A percentile compares a stretch with the other conserved stretches of the same genome.
Evolutionary conservation across 1,284 basidiomycete genomes (phyloP).

Genomic region (Salmacisia buchloeana): DNA sequence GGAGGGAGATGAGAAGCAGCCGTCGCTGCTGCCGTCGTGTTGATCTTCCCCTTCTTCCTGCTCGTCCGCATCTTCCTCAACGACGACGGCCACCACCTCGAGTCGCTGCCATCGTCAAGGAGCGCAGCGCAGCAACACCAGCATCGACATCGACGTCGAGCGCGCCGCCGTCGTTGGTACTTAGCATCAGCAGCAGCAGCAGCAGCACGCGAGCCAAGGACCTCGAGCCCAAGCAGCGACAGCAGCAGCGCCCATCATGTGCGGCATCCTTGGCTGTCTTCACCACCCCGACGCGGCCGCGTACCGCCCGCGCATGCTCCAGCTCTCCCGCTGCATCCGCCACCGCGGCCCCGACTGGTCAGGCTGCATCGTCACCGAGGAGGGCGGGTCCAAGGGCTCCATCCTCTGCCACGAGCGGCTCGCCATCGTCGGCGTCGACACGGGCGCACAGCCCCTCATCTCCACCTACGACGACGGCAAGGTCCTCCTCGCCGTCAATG

Average conservation of each 20-base stretch:
- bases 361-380: constrained; percentile 45
- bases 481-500: constrained; percentile 86
- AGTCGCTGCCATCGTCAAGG: too few species aligned
- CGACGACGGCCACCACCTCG: too few species aligned
- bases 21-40: too few species aligned
- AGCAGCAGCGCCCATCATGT: constrained; percentile 26
- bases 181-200: too few species aligned
- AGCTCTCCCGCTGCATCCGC: constrained; percentile 48
- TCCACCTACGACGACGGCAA: constrained; percentile 72
- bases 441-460: constrained; percentile 89
- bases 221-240: too few species aligned
- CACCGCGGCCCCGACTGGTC: constrained; percentile 51
- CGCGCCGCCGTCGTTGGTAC: too few species aligned
- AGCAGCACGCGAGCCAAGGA: too few species aligned
- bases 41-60: too few species aligned
- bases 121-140: too few species aligned
- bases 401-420: constrained; percentile 58
- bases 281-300: constrained; percentile 46
- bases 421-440: constrained; percentile 96
- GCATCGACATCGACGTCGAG: too few species aligned
- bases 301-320: constrained; percentile 47
- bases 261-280: constrained; percentile 48
- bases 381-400: constrained; percentile 30
- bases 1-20: too few species aligned
- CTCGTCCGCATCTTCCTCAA: too few species aligned